A percentile compares a stretch with the other conserved stretches of the same genome.
Conservation (phyloP, 345 rosid genomes). For the Sisymbrium irio region DNA sequence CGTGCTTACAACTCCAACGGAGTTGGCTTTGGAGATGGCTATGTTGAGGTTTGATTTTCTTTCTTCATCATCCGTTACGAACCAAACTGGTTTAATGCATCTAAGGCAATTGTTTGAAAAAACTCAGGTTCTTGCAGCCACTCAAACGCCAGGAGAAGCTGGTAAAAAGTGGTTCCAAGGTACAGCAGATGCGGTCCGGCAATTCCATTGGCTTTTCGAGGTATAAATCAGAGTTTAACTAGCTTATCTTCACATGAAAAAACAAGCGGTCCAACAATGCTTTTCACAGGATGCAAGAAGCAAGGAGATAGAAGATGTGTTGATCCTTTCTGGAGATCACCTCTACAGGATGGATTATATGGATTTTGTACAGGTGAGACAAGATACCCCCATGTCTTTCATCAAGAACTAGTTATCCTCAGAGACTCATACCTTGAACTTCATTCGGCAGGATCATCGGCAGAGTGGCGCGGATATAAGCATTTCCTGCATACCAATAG, state of each 20-base stretch:
- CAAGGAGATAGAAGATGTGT: constrained; percentile 82
- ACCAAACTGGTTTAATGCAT: constrained; percentile 8
- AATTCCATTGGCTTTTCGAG: constrained; percentile 98
- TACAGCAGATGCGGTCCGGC: constrained; percentile 95
- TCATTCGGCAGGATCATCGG: constrained; percentile 68
- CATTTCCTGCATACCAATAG: constrained; percentile 74
- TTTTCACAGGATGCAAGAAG: constrained; percentile 60
- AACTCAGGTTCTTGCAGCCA: constrained; percentile 78
- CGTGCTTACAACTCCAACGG: constrained; percentile 89
- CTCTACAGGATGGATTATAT: constrained; percentile 90
- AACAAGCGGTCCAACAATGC: neutral
- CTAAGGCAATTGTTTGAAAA: neutral
- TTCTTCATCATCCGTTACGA: neutral
- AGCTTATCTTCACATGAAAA: constrained; percentile 4
- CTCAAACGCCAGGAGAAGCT: constrained; percentile 89
- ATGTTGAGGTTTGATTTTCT: constrained; percentile 56
- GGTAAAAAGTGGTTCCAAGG: constrained; percentile 98
- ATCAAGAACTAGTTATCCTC: neutral
- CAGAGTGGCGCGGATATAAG: constrained; percentile 93
- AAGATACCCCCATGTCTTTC: neutral
- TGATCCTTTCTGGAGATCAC: constrained; percentile 94
- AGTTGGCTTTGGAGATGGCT: constrained; percentile 79
- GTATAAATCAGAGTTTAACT: constrained; percentile 31
- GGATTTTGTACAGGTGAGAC: constrained; percentile 82
- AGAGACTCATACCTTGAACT: constrained; percentile 9